These are phyloP conservation scores for Epichloe sylvatica DNA, from an alignment of 2,329 filamentous ascomycete species.

Conservation along the genomic window DNA sequence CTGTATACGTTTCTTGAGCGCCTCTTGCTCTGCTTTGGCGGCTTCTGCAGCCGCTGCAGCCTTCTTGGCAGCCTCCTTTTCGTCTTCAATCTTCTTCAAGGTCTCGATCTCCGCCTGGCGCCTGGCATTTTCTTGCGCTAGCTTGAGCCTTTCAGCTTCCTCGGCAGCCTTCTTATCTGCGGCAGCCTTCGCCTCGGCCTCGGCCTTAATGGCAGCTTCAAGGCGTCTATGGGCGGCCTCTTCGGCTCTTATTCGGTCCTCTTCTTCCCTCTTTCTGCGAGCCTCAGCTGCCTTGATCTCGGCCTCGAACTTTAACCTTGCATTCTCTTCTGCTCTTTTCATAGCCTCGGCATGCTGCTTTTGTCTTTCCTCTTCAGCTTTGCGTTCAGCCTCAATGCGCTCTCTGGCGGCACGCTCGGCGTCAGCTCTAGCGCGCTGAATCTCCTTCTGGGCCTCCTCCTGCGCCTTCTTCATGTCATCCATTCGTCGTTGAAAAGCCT, in stretches of 20 bases:
- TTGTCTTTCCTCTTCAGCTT: slow-evolving; percentile 32
- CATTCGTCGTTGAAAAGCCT: slow-evolving; percentile 26
- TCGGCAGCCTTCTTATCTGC: slow-evolving; percentile 29
- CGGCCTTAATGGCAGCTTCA: slow-evolving; percentile 28
- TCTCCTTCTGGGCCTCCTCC: slow-evolving; percentile 32
- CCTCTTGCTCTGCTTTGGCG: slow-evolving; percentile 44
- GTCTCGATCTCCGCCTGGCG: slow-evolving; percentile 25
- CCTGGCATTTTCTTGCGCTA: slow-evolving; percentile 25
- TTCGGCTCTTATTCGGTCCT: slow-evolving; percentile 30
- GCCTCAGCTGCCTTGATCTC: slow-evolving; percentile 31
- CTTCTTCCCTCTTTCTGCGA: slow-evolving; percentile 25
- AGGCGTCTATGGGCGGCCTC: slow-evolving; percentile 29
- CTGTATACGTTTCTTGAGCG: slow-evolving; percentile 44
- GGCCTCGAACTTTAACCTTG: slow-evolving; percentile 24
- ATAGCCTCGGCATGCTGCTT: slow-evolving; percentile 22
- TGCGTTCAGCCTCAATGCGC: slow-evolving; percentile 30
- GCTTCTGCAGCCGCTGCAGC: slow-evolving; percentile 27
- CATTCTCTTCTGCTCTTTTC: slow-evolving; percentile 23
- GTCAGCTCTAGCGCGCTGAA: slow-evolving; percentile 32
- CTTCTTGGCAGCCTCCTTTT: slow-evolving; percentile 27
- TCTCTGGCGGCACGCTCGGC: slow-evolving; percentile 30
- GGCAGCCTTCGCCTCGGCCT: slow-evolving; percentile 27
- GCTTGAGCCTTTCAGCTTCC: slow-evolving; percentile 26
- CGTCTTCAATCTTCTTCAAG: slow-evolving; percentile 25
- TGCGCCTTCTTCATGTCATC: slow-evolving; percentile 28